Percentiles rank a stretch among this genome's conserved stretches.
These are phyloP conservation scores for Zygotorulaspora florentina DNA, from an alignment of 805 yeast genomes.

Conservation along the genomic window DNA sequence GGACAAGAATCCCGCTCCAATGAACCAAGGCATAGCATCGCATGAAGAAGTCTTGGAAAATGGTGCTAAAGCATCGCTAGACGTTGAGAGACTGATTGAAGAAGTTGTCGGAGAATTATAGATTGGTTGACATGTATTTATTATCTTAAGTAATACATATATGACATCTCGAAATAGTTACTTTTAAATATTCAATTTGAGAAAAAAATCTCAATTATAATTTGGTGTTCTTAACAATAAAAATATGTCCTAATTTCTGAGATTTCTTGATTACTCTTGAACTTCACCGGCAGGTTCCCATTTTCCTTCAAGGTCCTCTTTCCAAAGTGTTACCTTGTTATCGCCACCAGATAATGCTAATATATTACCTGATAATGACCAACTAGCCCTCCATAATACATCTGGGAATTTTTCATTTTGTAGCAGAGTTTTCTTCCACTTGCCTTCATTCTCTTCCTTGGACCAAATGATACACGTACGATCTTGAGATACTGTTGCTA, in stretches of 20 bases:
- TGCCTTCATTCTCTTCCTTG: conserved; percentile 58
- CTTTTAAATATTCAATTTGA: not conserved
- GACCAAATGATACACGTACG: conserved; percentile 94
- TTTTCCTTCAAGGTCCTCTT: conserved; percentile 83
- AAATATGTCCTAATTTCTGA: too few species aligned
- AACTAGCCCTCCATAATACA: conserved; percentile 96
- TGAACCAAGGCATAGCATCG: conserved; percentile 75
- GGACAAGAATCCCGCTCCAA: conserved; percentile 47
- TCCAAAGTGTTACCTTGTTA: conserved; percentile 93
- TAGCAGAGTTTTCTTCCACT: conserved; percentile 79
- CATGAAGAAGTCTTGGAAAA: conserved; percentile 89
- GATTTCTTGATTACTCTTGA: conserved; percentile 52
- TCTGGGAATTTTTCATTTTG: conserved; percentile 86
- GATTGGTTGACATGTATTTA: conserved; percentile 2
- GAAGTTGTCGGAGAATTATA: conserved; percentile 48
- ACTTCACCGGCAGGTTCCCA: conserved; percentile 99
- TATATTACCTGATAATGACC: conserved; percentile 95
- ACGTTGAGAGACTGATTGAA: conserved; percentile 68
- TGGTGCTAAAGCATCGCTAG: conserved; percentile 75
- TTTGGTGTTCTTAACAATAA: not conserved
- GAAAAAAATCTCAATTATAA: not conserved
- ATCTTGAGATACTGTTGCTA: conserved; percentile 97
- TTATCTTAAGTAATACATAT: conserved; percentile 7
- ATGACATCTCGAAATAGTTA: not conserved
- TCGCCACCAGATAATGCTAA: conserved; percentile 96